phyloP scores from a whole-genome alignment of 2,329 filamentous ascomycete genomes.

The Esteya vermicola region DNA sequence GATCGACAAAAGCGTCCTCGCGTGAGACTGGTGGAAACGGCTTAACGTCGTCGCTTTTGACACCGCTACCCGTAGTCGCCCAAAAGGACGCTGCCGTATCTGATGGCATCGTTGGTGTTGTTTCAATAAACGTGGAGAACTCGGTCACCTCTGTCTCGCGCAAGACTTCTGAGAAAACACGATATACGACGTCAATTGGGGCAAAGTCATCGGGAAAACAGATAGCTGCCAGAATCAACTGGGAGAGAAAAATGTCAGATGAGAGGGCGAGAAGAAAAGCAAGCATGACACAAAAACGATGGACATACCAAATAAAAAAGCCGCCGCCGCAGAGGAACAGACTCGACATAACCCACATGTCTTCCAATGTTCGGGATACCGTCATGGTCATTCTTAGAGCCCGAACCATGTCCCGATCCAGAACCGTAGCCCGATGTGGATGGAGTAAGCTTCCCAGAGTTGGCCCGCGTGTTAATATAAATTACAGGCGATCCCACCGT shows the following conservation, averaged over 20 bases:
- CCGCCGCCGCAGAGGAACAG: slow-evolving; percentile 46
- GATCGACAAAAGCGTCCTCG: slow-evolving; percentile 24
- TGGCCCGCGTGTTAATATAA: no score
- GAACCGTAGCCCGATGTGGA: slow-evolving; percentile 4
- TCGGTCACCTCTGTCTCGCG: slow-evolving; percentile 41
- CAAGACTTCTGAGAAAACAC: slow-evolving; percentile 38
- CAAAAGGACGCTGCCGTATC: background rate
- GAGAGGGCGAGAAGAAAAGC: background rate
- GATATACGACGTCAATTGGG: slow-evolving; percentile 40
- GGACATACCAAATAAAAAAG: slow-evolving; percentile 40
- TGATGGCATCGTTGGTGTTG: slow-evolving; percentile 13
- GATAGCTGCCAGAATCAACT: slow-evolving; percentile 29
- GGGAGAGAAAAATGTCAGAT: background rate
- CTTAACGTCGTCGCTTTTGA: no score
- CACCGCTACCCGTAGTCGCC: no score
- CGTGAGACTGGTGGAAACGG: background rate
- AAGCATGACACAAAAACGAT: background rate
- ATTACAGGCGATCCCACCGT: no score
- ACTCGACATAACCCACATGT: slow-evolving; percentile 22
- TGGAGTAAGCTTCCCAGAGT: slow-evolving; percentile 14
- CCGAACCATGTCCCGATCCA: background rate
- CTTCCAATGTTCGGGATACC: background rate
- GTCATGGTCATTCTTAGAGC: slow-evolving; percentile 15
- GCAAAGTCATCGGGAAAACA: slow-evolving; percentile 28
- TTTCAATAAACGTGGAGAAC: slow-evolving; percentile 40